Conservation (phyloP, 2,329 filamentous ascomycete genomes). For the Boeremia exigua region DNA sequence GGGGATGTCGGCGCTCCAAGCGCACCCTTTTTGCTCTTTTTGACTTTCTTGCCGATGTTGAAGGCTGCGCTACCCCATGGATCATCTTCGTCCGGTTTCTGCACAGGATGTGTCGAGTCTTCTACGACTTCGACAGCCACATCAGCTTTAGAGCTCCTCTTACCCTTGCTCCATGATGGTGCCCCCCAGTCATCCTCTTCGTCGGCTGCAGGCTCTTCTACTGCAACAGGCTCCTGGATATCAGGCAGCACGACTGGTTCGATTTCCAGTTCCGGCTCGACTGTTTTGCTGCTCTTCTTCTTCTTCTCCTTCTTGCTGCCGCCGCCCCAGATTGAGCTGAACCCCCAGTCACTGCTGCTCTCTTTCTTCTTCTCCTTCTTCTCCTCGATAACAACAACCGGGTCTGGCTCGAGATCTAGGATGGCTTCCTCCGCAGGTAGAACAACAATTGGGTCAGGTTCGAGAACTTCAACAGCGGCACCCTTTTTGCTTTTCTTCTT, state of each 20-base stretch:
- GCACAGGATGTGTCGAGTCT: constrained; percentile 49
- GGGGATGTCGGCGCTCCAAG: constrained; percentile 57
- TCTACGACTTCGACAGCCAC: constrained; percentile 48
- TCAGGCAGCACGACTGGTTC: constrained; percentile 33
- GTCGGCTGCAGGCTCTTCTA: constrained; percentile 58
- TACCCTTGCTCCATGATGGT: constrained; percentile 62
- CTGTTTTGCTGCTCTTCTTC: constrained; percentile 52
- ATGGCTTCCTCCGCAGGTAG: constrained; percentile 37
- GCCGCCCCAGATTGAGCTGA: constrained; percentile 48
- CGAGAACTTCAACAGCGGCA: constrained; percentile 44
- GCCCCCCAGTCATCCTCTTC: constrained; percentile 63
- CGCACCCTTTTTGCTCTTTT: constrained; percentile 62
- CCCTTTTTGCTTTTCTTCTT: constrained; percentile 39
- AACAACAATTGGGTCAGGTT: constrained; percentile 8
- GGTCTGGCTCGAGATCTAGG: constrained; percentile 31
- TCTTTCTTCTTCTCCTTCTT: constrained; percentile 38
- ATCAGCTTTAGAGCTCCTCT: constrained; percentile 49
- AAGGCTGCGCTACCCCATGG: constrained; percentile 47
- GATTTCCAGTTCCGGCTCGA: constrained; percentile 32
- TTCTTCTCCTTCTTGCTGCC: constrained; percentile 54
- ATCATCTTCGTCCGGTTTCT: constrained; percentile 53
- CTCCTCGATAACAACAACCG: constrained; percentile 31
- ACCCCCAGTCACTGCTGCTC: constrained; percentile 43
- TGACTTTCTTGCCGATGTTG: constrained; percentile 58
- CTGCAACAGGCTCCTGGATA: constrained; percentile 54